phyloP scores from a whole-genome alignment of 108 stramenopile genomes.

The Discostella stelligeroides region DNA sequence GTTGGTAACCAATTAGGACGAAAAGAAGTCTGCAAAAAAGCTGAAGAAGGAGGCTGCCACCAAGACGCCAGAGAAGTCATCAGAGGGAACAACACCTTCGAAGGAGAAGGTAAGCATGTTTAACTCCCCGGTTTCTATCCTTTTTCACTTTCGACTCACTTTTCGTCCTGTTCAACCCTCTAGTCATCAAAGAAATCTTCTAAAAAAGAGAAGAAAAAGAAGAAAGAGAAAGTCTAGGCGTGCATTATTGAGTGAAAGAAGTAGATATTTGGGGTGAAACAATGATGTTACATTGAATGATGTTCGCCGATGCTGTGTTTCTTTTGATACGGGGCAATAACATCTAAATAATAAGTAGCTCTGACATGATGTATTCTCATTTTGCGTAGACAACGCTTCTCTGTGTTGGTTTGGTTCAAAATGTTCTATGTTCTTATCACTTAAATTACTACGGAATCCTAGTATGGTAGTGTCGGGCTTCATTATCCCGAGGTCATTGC shows the following conservation, averaged over 20 bases:
- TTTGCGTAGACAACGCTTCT: no score
- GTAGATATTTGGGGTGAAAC: neutral
- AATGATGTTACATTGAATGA: no score
- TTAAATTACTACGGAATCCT: no score
- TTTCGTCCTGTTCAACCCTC: constrained; percentile 7
- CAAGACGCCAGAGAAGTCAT: constrained; percentile 43
- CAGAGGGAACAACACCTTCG: constrained; percentile 34
- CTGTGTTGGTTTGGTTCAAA: no score
- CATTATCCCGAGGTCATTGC: no score
- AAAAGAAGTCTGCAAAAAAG: constrained; percentile 48
- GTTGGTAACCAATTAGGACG: constrained; percentile 3
- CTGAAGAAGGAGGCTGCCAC: constrained; percentile 54
- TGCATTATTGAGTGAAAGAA: neutral
- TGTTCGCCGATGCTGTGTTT: no score
- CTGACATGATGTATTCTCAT: no score
- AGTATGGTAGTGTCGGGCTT: no score
- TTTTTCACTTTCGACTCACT: neutral
- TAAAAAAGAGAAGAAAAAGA: constrained; percentile 51
- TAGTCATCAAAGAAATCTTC: constrained; percentile 38
- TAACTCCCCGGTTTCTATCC: no score
- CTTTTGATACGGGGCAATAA: no score
- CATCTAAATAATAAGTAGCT: no score
- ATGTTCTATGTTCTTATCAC: no score
- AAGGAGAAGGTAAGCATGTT: constrained; percentile 9
- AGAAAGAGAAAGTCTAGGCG: constrained; percentile 52